phyloP scores from a whole-genome alignment of 2,329 filamentous ascomycete species.

The Fusarium sp. region DNA sequence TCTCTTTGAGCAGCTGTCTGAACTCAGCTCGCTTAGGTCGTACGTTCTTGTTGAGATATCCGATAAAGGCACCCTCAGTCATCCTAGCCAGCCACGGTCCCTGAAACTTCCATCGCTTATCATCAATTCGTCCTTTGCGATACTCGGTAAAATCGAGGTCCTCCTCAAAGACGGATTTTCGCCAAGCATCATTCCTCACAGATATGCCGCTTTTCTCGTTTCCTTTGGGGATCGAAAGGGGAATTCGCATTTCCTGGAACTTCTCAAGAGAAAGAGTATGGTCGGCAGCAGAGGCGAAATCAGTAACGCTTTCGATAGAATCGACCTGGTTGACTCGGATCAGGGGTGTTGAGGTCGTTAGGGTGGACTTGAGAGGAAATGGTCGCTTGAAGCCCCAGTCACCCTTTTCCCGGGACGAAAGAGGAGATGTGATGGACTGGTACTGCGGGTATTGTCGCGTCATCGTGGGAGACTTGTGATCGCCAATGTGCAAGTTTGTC shows the following conservation, averaged over 20 bases:
- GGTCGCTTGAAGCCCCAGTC: slow-evolving; percentile 95
- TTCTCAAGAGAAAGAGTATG: slow-evolving; percentile 84
- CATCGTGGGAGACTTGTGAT: slow-evolving; percentile 52
- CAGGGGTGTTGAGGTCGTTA: slow-evolving; percentile 76
- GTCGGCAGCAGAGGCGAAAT: slow-evolving; percentile 85
- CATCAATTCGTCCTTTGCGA: slow-evolving; percentile 48
- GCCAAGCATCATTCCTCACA: slow-evolving; percentile 38
- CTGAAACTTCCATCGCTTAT: slow-evolving; percentile 71
- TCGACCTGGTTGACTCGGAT: slow-evolving; percentile 83
- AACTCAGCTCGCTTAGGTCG: slow-evolving; percentile 65
- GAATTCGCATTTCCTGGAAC: slow-evolving; percentile 83
- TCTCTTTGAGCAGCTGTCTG: slow-evolving; percentile 60
- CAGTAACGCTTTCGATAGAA: slow-evolving; percentile 87
- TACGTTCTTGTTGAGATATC: slow-evolving; percentile 65
- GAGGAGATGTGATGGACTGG: slow-evolving; percentile 82
- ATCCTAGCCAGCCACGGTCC: slow-evolving; percentile 74
- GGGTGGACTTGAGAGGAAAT: slow-evolving; percentile 79
- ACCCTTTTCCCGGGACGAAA: slow-evolving; percentile 76
- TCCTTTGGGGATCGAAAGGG: slow-evolving; percentile 66
- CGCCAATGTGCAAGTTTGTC: slow-evolving; percentile 50
- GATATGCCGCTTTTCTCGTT: slow-evolving; percentile 32
- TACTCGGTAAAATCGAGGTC: slow-evolving; percentile 63
- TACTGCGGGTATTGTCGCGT: slow-evolving; percentile 84
- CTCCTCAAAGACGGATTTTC: slow-evolving; percentile 69
- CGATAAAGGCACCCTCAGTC: slow-evolving; percentile 67